Evolutionary conservation across 768 basidiomycete genomes (phyloP), one percentile per base, ranked within the genome.

Genomic region (Lanmaoa rubissima): DNA sequence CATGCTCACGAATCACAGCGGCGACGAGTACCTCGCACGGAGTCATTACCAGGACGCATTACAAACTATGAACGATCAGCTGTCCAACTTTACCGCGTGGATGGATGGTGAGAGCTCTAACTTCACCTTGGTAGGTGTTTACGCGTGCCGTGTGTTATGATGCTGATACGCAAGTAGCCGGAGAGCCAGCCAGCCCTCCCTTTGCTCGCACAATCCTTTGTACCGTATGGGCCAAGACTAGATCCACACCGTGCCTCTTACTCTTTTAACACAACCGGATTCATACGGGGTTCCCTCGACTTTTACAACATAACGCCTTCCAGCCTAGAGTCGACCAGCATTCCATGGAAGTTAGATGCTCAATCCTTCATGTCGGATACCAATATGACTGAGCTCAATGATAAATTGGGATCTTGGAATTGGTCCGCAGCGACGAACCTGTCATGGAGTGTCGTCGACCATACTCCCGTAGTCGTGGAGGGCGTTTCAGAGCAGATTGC

Each of bases 41-140:
- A 82, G 80, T 62, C 83, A 84, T 54, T 88, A 87, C 68, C 78
- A 87, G 65, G 82, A 90, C 59, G 75, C 83, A n/a, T 65, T 92
- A 5, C 73, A 77, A 32, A 77, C 77, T 8, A 69, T 91, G 57
- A 77, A 77, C 34, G 76, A 81, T 64, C 83, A 89, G 58, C 69
- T 85, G 13, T 79, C 80, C n/a, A 90, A 92, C 68, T 92, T 82
- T 64, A 85, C 87, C 1, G 81, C 84, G 1, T 92, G 88, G 88
- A 70, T 88, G 71, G 84, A 86, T 63, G 85, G 86, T 8, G 84
- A 82, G 10, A 74, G 72, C 19, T 77, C 86, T 0, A 83, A 90
- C 62, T 90, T 89, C 58, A 79, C 79, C 11, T 67, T 89, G 65
- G 90, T 91, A 53, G 47, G 81, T 69, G 11, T 41, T 51, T 19